Conservation (phyloP, 495 filamentous ascomycete genomes). For the Diplogelasinospora grovesii region DNA sequence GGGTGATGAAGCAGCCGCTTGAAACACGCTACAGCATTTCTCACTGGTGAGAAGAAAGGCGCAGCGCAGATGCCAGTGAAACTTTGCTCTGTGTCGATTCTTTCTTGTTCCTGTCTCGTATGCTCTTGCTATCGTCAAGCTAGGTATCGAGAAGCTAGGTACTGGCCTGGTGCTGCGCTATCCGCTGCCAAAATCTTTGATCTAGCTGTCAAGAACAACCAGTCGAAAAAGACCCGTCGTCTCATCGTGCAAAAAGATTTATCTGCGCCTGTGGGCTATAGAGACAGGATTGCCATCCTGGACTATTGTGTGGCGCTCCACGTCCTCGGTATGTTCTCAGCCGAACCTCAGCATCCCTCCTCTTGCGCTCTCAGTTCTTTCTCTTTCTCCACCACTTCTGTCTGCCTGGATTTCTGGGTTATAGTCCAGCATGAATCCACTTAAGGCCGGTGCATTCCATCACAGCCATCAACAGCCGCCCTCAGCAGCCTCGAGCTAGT, state of each 20-base stretch:
- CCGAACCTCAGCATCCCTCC: conserved; percentile 12
- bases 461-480: conserved; percentile 5
- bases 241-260: conserved; percentile 35
- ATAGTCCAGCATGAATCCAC: background rate
- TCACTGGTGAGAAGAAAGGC: conserved; percentile 25
- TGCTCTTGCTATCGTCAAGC: conserved; percentile 57
- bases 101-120: conserved; percentile 43
- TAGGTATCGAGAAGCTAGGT: conserved; percentile 48
- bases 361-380: conserved; percentile 15
- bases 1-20: background rate
- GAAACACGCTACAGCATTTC: conserved; percentile 25
- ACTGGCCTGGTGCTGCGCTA: conserved; percentile 38
- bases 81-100: conserved; percentile 27
- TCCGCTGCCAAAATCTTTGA: conserved; percentile 43
- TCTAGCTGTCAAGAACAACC: conserved; percentile 15
- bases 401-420: conserved; percentile 3
- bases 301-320: conserved; percentile 15
- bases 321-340: conserved; percentile 15
- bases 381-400: conserved; percentile 6
- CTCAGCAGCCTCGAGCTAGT: conserved; percentile 4
- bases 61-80: conserved; percentile 28
- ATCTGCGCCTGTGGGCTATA: conserved; percentile 39
- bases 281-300: conserved; percentile 32
- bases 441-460: background rate
- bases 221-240: conserved; percentile 18